Percentiles rank a stretch among this genome's conserved stretches.
These are phyloP conservation scores for Colletotrichum sp. DNA, from an alignment of 2,329 filamentous ascomycete species.

Conservation along the genomic window DNA sequence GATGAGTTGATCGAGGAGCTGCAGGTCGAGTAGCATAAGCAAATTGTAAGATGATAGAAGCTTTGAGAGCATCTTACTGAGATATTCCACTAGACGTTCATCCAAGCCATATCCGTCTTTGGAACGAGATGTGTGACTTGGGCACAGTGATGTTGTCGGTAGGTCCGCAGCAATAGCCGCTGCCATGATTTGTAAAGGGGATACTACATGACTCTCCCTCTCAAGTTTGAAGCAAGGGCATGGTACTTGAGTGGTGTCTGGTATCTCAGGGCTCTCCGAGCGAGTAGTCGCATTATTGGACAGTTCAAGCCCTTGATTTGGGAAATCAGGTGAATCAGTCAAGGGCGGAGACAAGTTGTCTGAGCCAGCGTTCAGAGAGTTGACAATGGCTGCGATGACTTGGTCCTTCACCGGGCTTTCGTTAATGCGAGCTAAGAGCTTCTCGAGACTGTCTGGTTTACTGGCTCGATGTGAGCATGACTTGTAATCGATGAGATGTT, in stretches of 20 bases:
- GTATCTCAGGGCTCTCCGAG: background rate
- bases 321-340: background rate
- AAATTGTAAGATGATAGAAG: background rate
- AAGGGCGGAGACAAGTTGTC: background rate
- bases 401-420: conserved; percentile 28
- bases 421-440: conserved; percentile 29
- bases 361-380: background rate
- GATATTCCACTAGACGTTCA: conserved; percentile 13
- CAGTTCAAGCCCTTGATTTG: background rate
- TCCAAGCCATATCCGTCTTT: background rate
- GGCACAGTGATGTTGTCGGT: background rate
- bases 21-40: background rate
- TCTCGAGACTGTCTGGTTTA: conserved; percentile 29
- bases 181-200: conserved; percentile 27
- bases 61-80: conserved; percentile 5
- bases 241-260: background rate
- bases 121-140: background rate
- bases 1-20: background rate
- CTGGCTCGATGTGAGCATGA: background rate
- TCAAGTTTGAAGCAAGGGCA: background rate
- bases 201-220: background rate
- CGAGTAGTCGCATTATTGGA: background rate
- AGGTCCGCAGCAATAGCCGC: conserved; percentile 19
- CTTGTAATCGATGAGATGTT: background rate
- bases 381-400: background rate